These are phyloP conservation scores for Xerocomus alliaceus DNA, from an alignment of 1,284 basidiomycete genomes.

Conservation along the genomic window DNA sequence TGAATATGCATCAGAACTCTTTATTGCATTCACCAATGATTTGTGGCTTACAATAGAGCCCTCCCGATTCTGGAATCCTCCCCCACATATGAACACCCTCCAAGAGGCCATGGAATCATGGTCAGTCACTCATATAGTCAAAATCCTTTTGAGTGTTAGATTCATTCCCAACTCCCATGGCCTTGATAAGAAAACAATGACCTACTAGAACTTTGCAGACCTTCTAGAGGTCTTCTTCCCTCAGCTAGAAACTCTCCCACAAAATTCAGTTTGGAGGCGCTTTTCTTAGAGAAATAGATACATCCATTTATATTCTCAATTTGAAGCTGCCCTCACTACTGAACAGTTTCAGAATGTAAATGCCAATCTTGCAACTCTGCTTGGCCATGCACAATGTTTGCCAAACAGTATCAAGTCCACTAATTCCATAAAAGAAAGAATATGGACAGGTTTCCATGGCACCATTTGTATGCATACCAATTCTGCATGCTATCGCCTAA, in stretches of 20 bases:
- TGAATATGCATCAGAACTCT: slow-evolving; percentile 11
- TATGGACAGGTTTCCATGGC: slow-evolving; percentile 5
- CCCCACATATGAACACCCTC: background rate
- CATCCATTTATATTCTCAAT: background rate
- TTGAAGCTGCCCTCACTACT: background rate
- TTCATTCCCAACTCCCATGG: slow-evolving; percentile 5
- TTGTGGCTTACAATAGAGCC: slow-evolving; percentile 10
- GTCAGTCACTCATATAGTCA: slow-evolving; percentile 2
- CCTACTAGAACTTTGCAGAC: background rate
- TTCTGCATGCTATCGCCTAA: slow-evolving; percentile 4
- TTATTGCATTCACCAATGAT: slow-evolving; percentile 8
- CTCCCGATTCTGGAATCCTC: background rate
- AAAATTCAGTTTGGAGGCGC: background rate
- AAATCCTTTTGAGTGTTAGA: slow-evolving; percentile 4
- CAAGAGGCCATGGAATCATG: slow-evolving; percentile 6
- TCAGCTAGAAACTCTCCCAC: background rate
- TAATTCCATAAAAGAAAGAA: background rate
- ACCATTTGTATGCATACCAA: slow-evolving; percentile 6
- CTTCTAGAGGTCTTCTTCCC: background rate
- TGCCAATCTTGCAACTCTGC: background rate
- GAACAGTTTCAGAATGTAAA: background rate
- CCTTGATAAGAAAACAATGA: background rate
- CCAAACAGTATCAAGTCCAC: slow-evolving; percentile 7
- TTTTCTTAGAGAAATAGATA: background rate
- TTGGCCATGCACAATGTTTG: slow-evolving; percentile 2